Conservation (phyloP, 2,329 filamentous ascomycete genomes). For the Alternaria rosae region DNA sequence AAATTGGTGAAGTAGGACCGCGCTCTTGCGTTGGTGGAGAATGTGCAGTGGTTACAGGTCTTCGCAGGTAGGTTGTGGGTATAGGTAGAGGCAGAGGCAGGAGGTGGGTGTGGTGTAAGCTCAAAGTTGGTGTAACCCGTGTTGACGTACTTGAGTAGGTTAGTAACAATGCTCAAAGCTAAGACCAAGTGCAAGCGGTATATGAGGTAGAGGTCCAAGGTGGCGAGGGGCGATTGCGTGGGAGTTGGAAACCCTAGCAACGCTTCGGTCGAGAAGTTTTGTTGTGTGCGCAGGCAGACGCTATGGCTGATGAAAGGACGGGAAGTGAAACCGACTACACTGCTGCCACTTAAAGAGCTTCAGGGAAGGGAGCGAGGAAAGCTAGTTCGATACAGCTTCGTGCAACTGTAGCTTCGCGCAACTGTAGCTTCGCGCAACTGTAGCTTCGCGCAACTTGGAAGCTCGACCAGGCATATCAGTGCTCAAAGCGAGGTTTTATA, state of each 20-base stretch:
- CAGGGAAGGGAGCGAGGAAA: neutral
- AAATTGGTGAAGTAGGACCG: neutral
- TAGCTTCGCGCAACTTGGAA: neutral
- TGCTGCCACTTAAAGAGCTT: neutral
- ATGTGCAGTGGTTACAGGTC: neutral
- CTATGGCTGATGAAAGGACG: neutral
- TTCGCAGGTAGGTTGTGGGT: neutral
- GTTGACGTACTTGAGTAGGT: neutral
- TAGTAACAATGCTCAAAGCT: neutral
- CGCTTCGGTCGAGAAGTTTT: neutral
- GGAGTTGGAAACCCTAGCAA: neutral
- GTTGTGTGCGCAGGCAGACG: neutral
- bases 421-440: neutral
- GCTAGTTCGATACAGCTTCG: neutral
- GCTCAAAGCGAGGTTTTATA: neutral
- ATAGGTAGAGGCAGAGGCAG: neutral
- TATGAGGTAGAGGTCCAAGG: neutral
- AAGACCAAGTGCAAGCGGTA: neutral
- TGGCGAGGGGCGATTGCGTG: neutral
- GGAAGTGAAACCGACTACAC: neutral
- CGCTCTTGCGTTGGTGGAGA: neutral
- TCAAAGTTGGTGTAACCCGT: neutral
- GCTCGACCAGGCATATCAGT: neutral
- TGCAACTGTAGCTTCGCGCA: neutral
- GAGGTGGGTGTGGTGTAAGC: neutral